A percentile compares a stretch with the other conserved stretches of the same genome.
Conservation (phyloP, 2,329 filamentous ascomycete species). For the Sporothrix luriei region DNA sequence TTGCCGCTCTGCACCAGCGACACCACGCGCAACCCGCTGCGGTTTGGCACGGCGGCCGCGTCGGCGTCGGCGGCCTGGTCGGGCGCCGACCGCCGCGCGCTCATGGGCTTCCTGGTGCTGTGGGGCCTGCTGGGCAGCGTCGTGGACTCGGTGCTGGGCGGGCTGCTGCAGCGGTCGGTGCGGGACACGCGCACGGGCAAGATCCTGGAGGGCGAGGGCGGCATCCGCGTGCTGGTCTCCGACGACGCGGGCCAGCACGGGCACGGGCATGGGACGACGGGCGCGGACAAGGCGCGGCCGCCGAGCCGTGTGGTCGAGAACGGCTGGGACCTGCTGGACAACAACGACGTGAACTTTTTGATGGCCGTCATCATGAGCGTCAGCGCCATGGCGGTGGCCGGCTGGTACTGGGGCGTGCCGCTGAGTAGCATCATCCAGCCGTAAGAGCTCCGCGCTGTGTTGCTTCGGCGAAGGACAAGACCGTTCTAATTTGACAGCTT, state of each 20-base stretch:
- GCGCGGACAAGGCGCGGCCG: background rate
- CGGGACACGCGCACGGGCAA: constrained; percentile 81
- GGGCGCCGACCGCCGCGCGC: constrained; percentile 47
- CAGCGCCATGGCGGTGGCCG: constrained; percentile 68
- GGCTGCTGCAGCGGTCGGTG: constrained; percentile 81
- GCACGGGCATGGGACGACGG: constrained; percentile 22
- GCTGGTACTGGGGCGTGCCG: constrained; percentile 63
- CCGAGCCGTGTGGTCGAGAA: constrained; percentile 67
- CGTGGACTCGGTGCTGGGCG: constrained; percentile 85
- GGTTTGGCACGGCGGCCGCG: constrained; percentile 48
- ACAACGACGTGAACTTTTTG: constrained; percentile 91
- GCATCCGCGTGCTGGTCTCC: constrained; percentile 57
- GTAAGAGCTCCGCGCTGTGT: background rate
- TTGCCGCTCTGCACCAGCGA: constrained; percentile 65
- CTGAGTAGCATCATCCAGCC: constrained; percentile 48
- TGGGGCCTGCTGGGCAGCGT: constrained; percentile 81
- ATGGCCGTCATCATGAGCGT: constrained; percentile 86
- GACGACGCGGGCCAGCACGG: constrained; percentile 23
- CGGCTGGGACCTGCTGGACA: constrained; percentile 77
- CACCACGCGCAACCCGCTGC: constrained; percentile 20
- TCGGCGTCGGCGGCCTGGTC: constrained; percentile 47
- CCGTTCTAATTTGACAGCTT: too few species aligned
- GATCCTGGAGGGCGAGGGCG: constrained; percentile 84
- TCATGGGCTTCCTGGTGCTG: constrained; percentile 62
- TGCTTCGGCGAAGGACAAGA: too few species aligned